Evolutionary conservation across 1,284 basidiomycete genomes (phyloP).

Genomic region (Testicularia cyperi): DNA sequence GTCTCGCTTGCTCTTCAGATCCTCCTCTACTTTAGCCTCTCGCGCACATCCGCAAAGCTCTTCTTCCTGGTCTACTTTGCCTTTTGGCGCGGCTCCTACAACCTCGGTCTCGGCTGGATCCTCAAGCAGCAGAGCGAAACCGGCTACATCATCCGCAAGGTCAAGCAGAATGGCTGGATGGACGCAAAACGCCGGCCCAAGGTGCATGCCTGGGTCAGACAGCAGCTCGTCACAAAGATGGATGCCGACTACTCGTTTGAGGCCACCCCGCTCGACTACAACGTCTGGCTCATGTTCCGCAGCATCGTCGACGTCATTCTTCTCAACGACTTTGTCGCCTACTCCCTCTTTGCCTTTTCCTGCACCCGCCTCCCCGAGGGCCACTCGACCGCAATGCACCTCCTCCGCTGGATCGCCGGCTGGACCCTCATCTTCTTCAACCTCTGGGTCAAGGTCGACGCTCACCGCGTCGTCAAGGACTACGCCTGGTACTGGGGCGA

Average conservation of each 20-base stretch:
- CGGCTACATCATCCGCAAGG: conserved; percentile 83
- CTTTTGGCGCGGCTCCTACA: conserved; percentile 90
- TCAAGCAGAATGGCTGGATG: conserved; percentile 81
- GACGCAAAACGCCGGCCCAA: conserved; percentile 71
- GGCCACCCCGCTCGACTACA: conserved; percentile 50
- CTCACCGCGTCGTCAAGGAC: conserved; percentile 89
- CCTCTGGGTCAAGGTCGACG: conserved; percentile 97
- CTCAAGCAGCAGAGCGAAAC: conserved; percentile 90
- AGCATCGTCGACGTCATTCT: conserved; percentile 92
- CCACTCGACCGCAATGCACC: conserved; percentile 73
- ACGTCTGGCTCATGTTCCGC: conserved; percentile 82
- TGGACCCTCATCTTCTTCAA: conserved; percentile 87
- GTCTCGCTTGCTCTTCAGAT: conserved; percentile 77
- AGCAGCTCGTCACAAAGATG: conserved; percentile 86
- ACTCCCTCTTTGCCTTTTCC: conserved; percentile 80
- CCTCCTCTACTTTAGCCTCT: conserved; percentile 69
- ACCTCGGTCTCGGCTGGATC: conserved; percentile 89
- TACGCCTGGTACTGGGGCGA: conserved; percentile 91
- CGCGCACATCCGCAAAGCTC: conserved; percentile 61
- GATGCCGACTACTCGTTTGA: conserved; percentile 90
- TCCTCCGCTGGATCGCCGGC: conserved; percentile 84
- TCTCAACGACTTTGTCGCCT: conserved; percentile 84
- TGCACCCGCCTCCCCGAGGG: conserved; percentile 76
- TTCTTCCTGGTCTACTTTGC: conserved; percentile 86
- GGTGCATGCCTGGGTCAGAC: conserved; percentile 77